A percentile compares a stretch with the other conserved stretches of the same genome.
These are phyloP conservation scores for Lichtheimia ornata DNA, from an alignment of 371 early-diverging fungal species.

Conservation along the genomic window DNA sequence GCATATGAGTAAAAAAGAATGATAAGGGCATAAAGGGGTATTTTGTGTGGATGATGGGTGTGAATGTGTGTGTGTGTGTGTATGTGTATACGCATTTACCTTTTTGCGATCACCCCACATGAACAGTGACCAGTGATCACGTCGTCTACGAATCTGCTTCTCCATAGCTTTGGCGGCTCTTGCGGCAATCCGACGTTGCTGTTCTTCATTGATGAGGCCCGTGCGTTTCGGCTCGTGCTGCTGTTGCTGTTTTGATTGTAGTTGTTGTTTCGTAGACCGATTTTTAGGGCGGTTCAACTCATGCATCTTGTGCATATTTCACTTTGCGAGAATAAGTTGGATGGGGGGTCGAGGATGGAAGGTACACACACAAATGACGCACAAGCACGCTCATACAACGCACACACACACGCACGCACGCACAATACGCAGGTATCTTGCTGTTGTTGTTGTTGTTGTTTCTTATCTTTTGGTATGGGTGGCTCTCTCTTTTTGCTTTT, in stretches of 20 bases:
- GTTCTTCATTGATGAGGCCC: slow-evolving; percentile 35
- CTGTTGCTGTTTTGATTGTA: slow-evolving; percentile 31
- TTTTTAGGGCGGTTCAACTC: slow-evolving; percentile 12
- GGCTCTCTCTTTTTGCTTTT: too few species aligned
- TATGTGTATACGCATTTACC: slow-evolving; percentile 17
- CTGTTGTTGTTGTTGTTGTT: too few species aligned
- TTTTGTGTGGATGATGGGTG: neutral
- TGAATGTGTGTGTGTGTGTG: neutral
- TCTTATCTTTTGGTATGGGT: too few species aligned
- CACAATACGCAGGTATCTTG: neutral
- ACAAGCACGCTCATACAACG: slow-evolving; percentile 1
- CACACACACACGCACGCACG: slow-evolving; percentile 8
- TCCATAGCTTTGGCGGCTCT: slow-evolving; percentile 38
- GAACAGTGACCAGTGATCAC: slow-evolving; percentile 31
- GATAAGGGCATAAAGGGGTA: too few species aligned
- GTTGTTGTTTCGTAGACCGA: slow-evolving; percentile 8
- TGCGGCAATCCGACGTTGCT: slow-evolving; percentile 35
- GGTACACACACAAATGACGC: slow-evolving; percentile 1
- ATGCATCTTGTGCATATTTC: slow-evolving; percentile 21
- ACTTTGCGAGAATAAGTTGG: neutral
- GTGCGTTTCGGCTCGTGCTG: slow-evolving; percentile 34
- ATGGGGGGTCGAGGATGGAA: neutral
- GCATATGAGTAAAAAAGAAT: neutral
- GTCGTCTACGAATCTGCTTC: slow-evolving; percentile 36
- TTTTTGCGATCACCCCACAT: slow-evolving; percentile 45